These are phyloP conservation scores for Lichtheimia ornata DNA, from an alignment of 371 early-diverging fungal species.

Conservation along the genomic window DNA sequence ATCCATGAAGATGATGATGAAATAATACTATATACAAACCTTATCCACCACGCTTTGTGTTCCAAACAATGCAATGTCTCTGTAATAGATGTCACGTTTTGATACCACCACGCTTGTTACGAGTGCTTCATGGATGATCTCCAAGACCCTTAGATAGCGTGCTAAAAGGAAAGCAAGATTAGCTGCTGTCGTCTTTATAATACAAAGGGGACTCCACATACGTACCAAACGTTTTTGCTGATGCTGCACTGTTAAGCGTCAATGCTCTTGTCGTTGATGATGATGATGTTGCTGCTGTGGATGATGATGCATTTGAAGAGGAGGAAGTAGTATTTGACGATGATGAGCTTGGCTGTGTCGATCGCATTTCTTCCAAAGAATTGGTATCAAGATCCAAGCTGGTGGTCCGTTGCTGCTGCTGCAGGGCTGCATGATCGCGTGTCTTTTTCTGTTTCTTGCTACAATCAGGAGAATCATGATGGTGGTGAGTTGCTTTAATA, in stretches of 20 bases:
- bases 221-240: slow-evolving; percentile 11
- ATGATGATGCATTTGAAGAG: too few relatives aligned
- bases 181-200: background rate
- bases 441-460: background rate
- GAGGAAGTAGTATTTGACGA: background rate
- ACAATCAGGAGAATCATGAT: too few relatives aligned
- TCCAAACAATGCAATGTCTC: slow-evolving; percentile 39
- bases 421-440: background rate
- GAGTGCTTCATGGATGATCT: slow-evolving; percentile 47
- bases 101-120: slow-evolving; percentile 31
- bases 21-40: slow-evolving; percentile 16
- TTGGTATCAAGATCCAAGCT: too few relatives aligned
- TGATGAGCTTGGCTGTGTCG: background rate
- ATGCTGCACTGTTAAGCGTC: background rate
- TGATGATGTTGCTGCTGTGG: background rate
- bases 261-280: background rate
- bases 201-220: background rate
- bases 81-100: slow-evolving; percentile 50
- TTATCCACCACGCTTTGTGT: slow-evolving; percentile 36
- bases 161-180: slow-evolving; percentile 19
- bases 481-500: too few relatives aligned
- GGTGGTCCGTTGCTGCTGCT: background rate
- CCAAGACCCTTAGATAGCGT: slow-evolving; percentile 38
- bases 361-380: too few relatives aligned
- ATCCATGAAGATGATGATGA: background rate